Evolutionary conservation across 495 filamentous ascomycete species (phyloP), one percentile per base, ranked within the genome.

Genomic region (Halenospora varia): DNA sequence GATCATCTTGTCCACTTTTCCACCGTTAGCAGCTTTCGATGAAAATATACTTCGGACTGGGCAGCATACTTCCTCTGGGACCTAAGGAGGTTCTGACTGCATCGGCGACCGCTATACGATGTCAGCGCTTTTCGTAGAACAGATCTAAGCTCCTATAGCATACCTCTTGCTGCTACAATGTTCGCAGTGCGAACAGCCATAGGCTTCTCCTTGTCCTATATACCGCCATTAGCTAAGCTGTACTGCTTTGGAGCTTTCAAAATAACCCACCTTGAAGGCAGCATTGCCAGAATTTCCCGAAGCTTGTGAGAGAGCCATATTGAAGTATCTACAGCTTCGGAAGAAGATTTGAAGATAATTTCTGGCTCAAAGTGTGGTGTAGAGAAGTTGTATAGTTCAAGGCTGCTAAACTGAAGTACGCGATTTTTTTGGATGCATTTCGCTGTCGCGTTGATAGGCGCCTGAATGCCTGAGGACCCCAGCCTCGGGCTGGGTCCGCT

Each of bases 181-280:
- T 98, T 98, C 57, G 89, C 88, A 53, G 86, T 88, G 57, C 94
- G 89, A 62, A 98, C 94, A 52, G 94, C 95, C 79, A 89, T 83
- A 58, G 94, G 94, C 88, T 98, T 98, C 79, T 96, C 93, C 82
- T 96, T 97, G 75, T 96, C 90, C 89, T 95, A 69, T 56, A 68
- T 57, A 57, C n/a, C 46, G 56, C 51, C 46, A 69, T 88, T 70
- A 87, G 80, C 66, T 68, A 65, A 63, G 58, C 58, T 62, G 62
- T 63, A 70, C 73, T 71, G 70, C 29, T 39, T 59, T 57, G 66
- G 63, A 61, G 58, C 56, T 60, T 63, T 19, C 65, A 62, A 61
- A 64, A 61, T 49, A 50, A 47, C 53, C 29, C 49, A 93, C 91
- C 75, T 87, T 89, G 79, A 96, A 96, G 59, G 90, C 80, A 75